Evolutionary conservation across 2,329 filamentous ascomycete genomes (phyloP).

Genomic region (Calonectria ilicicola): DNA sequence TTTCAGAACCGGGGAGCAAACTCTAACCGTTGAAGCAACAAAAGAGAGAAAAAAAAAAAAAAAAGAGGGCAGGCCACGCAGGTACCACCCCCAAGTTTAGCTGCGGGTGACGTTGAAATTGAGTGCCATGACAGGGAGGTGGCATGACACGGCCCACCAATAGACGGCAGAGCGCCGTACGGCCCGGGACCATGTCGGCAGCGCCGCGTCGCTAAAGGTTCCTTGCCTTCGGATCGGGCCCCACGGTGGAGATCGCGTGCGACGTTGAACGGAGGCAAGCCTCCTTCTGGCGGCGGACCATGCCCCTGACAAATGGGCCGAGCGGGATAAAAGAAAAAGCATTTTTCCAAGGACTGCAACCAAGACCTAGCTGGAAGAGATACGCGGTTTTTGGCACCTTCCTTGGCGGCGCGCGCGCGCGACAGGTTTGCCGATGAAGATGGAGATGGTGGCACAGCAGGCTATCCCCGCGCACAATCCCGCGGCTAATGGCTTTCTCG

Average conservation of each 20-base stretch:
- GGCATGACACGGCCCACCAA: constrained; percentile 15
- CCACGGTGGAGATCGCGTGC: constrained; percentile 14
- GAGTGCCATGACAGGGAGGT: constrained; percentile 10
- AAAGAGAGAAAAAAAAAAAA: background rate
- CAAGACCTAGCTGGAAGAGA: too few relatives aligned
- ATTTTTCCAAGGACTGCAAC: background rate
- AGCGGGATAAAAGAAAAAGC: constrained; percentile 9
- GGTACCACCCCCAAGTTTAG: background rate
- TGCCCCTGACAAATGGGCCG: constrained; percentile 12
- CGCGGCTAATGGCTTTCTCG: background rate
- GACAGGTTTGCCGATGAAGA: background rate
- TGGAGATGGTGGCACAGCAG: background rate
- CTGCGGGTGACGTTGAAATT: constrained; percentile 13
- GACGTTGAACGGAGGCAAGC: constrained; percentile 6
- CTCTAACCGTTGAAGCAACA: background rate
- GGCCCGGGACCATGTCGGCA: constrained; percentile 5
- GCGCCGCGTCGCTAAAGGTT: background rate
- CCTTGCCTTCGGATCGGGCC: constrained; percentile 10
- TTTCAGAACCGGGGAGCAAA: background rate
- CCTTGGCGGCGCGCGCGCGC: too few relatives aligned
- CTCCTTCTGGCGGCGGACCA: background rate
- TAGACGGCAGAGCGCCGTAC: constrained; percentile 3
- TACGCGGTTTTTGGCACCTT: background rate
- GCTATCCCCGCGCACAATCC: background rate
- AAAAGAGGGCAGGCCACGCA: background rate